Base-by-base conservation (phyloP, 2,329 filamentous ascomycete genomes). In the Neopestalotiopsis sp. region DNA sequence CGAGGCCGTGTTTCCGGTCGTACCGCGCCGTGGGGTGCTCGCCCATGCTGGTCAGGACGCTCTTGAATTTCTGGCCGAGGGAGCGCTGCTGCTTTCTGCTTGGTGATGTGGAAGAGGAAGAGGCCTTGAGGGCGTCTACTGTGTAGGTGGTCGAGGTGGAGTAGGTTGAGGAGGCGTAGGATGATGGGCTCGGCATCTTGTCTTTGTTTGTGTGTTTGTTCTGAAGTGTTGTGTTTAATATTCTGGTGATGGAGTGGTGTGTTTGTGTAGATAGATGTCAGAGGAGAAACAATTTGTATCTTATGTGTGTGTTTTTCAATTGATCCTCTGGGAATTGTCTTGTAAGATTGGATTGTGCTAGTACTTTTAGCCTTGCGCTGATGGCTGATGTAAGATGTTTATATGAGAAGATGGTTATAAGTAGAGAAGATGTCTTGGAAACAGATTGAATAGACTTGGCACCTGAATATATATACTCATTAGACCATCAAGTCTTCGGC, bases 91-190 rank as follows among this genome's bases (percentile, higher is more conserved):
- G 30, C 24, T 28, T 28, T 28, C 24, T 28, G 24, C 53, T 67
- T 14, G 17, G 17, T 17, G 45, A 9, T 17, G n/a, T 9, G 9
- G 45, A 7, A 10, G 38, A 30, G n/a, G 40, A 30, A 17, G 56
- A 7, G 24, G 17, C 49, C 38, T 67, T 63, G 14, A 49, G 4
- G 10, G 12, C 59, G 34, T 61, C 57, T 57, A 67, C 12, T 28
- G 66, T 56, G 59, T 63, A 67, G 7, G 66, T 63, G 4, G 66
- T 67, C 24, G 57, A 67, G 28, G 61, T 28, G 12, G 66, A 67
- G 58, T 62, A 67, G 40, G 56, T 61, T 4, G 66, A 67, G 1
- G 66, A 34, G 17, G 66, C 66, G 42, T 67, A 65, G 10, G 34
- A 49, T 61, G 65, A 20, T 58, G 53, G 65, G 12, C 24, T 17